Conservation (phyloP, 2,329 filamentous ascomycete species). For the Huntiella omanensis region DNA sequence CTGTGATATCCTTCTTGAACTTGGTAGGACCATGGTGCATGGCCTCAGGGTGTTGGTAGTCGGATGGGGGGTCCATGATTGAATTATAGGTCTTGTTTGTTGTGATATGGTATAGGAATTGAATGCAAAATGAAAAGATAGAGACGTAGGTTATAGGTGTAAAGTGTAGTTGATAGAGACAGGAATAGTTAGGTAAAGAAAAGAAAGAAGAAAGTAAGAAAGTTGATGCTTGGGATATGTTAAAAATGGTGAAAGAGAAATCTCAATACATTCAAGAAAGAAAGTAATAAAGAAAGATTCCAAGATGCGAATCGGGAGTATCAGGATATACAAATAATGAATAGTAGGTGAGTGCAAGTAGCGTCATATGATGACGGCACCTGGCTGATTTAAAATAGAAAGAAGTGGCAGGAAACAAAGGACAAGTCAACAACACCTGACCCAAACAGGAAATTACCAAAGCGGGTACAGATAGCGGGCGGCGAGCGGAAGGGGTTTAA, state of each 20-base stretch:
- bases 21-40: background rate
- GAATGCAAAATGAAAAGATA: background rate
- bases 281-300: no score
- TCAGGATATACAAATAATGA: no score
- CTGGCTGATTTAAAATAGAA: no score
- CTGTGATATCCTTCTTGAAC: constrained; percentile 3
- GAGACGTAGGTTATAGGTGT: background rate
- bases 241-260: constrained; percentile 14
- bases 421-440: no score
- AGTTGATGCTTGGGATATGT: constrained; percentile 14
- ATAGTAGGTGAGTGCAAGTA: no score
- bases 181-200: background rate
- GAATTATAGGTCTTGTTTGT: background rate
- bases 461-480: no score
- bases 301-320: no score
- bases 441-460: no score
- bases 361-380: no score
- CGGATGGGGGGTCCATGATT: background rate
- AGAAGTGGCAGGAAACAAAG: no score
- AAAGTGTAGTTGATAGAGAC: background rate
- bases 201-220: background rate
- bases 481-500: no score
- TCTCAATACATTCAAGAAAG: no score
- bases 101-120: background rate
- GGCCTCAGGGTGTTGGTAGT: background rate